These are phyloP conservation scores for Gliomastix tumulicola DNA, from an alignment of 2,329 filamentous ascomycete genomes.

Conservation along the genomic window DNA sequence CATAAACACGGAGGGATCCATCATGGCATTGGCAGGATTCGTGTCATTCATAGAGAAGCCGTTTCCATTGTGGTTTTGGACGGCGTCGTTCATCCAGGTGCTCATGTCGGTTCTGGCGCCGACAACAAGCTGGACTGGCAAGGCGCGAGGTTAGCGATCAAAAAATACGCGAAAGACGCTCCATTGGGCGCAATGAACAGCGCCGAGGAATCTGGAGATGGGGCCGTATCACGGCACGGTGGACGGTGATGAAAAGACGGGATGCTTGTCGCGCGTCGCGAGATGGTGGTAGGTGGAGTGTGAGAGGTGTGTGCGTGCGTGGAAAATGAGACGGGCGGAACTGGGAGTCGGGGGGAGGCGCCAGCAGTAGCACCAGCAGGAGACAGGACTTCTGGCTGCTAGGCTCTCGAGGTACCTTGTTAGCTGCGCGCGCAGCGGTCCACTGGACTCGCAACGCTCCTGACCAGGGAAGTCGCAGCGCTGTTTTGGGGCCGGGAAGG, in stretches of 20 bases:
- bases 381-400: no score
- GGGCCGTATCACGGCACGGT: slow-evolving; percentile 37
- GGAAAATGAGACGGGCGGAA: slow-evolving; percentile 4
- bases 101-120: slow-evolving; percentile 53
- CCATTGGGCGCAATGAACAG: slow-evolving; percentile 23
- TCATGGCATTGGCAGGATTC: slow-evolving; percentile 50
- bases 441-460: no score
- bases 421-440: no score
- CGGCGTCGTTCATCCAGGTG: slow-evolving; percentile 66
- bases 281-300: slow-evolving; percentile 28
- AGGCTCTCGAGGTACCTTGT: no score
- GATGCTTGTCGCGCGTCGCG: slow-evolving; percentile 30
- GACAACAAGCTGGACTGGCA: slow-evolving; percentile 15
- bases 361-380: no score
- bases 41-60: slow-evolving; percentile 60
- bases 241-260: slow-evolving; percentile 22
- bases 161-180: slow-evolving; percentile 27
- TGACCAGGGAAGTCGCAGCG: no score
- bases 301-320: slow-evolving; percentile 13
- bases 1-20: slow-evolving; percentile 61
- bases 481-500: no score
- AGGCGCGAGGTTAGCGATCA: slow-evolving; percentile 37
- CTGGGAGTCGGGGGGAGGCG: no score
- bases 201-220: slow-evolving; percentile 31
- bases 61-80: slow-evolving; percentile 65